phyloP scores from a whole-genome alignment of 345 rosid species.

The Eucalyptus sideroxylon region DNA sequence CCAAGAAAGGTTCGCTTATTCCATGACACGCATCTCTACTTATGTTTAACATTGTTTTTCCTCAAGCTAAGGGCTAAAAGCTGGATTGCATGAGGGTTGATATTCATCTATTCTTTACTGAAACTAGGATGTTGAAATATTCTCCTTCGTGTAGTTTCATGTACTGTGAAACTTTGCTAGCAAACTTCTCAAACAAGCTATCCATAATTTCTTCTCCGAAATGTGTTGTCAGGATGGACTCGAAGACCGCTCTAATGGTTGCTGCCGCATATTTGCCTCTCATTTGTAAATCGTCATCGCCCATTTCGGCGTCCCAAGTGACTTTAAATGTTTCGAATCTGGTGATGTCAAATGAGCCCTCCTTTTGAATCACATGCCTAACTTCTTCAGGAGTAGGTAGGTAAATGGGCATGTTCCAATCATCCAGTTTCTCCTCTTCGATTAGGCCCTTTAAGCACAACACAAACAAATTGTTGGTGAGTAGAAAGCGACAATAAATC shows the following conservation, averaged over 20 bases:
- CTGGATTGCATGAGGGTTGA: not conserved
- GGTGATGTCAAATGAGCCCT: not conserved
- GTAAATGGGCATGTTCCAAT: not conserved
- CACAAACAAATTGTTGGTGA: no score
- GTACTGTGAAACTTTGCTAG: not conserved
- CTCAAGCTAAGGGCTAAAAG: not conserved
- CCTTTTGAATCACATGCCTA: not conserved
- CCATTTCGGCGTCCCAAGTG: not conserved
- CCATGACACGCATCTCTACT: not conserved
- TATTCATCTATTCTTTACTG: not conserved
- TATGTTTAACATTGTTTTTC: not conserved
- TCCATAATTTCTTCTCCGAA: not conserved
- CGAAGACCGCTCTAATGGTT: not conserved
- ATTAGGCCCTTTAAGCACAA: not conserved
- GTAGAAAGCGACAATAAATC: not conserved
- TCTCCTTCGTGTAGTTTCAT: not conserved
- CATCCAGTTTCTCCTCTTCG: not conserved
- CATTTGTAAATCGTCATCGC: not conserved
- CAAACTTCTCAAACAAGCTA: not conserved
- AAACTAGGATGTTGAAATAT: not conserved
- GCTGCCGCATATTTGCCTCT: not conserved
- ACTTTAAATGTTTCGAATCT: not conserved
- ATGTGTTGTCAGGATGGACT: not conserved
- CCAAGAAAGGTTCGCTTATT: not conserved
- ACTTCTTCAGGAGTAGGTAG: not conserved